phyloP scores from a whole-genome alignment of 2,329 filamentous ascomycete genomes.

The Arthrocladium fulminans region DNA sequence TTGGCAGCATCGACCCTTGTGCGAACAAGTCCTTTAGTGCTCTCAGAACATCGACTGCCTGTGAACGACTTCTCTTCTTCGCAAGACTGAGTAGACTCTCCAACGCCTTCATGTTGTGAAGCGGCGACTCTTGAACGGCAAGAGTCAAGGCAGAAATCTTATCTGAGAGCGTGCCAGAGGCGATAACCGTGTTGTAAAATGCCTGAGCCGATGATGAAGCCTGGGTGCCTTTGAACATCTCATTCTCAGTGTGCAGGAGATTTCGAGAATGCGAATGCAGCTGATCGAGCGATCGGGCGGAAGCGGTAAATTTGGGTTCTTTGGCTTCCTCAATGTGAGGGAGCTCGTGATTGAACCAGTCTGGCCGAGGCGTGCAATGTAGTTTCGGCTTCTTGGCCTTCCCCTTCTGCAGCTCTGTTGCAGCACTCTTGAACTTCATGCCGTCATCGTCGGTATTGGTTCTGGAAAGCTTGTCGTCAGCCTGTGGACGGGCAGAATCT shows the following conservation, averaged over 20 bases:
- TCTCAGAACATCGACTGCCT: conserved; percentile 83
- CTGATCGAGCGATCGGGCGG: conserved; percentile 31
- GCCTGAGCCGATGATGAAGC: conserved; percentile 78
- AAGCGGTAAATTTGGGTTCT: conserved; percentile 14
- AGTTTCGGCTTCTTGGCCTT: conserved; percentile 27
- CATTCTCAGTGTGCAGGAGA: conserved; percentile 69
- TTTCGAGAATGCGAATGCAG: conserved; percentile 59
- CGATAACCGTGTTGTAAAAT: conserved; percentile 95
- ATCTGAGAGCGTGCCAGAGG: conserved; percentile 89
- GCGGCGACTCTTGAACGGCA: conserved; percentile 87
- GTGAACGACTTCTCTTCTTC: conserved; percentile 86
- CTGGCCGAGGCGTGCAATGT: conserved; percentile 19
- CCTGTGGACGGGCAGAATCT: conserved; percentile 33
- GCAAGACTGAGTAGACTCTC: conserved; percentile 74
- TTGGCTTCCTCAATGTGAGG: conserved; percentile 14
- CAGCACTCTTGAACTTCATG: conserved; percentile 11
- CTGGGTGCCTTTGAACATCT: conserved; percentile 61
- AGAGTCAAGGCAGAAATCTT: conserved; percentile 93
- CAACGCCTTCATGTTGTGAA: conserved; percentile 84
- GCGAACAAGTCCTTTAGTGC: conserved; percentile 92
- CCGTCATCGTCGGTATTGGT: conserved; percentile 29
- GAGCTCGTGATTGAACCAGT: conserved; percentile 20
- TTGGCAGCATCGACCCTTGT: conserved; percentile 74
- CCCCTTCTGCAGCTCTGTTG: conserved; percentile 28
- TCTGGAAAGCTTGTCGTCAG: conserved; percentile 20